Conservation (phyloP, 2,329 filamentous ascomycete species). For the Neopestalotiopsis sp. region DNA sequence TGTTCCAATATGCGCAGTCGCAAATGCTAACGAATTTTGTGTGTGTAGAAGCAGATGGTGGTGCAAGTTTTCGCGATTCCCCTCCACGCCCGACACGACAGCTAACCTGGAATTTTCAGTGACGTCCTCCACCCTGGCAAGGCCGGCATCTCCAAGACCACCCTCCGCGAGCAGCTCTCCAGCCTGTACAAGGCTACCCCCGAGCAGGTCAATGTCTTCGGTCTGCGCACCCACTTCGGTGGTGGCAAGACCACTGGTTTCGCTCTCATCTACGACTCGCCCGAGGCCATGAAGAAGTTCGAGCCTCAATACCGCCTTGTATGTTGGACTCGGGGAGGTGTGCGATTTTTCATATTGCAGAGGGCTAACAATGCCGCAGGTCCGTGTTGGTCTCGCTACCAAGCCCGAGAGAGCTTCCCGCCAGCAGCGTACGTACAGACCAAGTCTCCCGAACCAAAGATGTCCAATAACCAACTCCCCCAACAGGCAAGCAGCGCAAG, state of each 20-base stretch:
- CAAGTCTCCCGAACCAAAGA: not conserved
- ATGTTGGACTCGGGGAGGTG: not conserved
- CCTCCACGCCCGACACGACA: not conserved
- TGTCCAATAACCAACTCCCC: not conserved
- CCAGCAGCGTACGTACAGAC: conserved; percentile 85
- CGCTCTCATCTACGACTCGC: conserved; percentile 97
- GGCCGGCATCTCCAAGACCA: conserved; percentile 98
- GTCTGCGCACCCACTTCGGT: conserved; percentile 98
- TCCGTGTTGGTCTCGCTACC: conserved; percentile 87
- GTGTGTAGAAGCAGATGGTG: conserved; percentile 89
- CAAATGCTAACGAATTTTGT: not conserved
- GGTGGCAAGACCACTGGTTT: conserved; percentile 99
- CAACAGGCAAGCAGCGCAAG: conserved; percentile 99
- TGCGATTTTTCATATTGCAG: not conserved
- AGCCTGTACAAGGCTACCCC: conserved; percentile 98
- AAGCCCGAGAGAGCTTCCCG: conserved; percentile 98
- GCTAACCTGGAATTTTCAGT: conserved; percentile 54
- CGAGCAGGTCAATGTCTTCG: conserved; percentile 97
- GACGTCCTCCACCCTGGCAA: conserved; percentile 99
- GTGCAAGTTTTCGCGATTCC: conserved; percentile 71
- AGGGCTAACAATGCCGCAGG: not conserved
- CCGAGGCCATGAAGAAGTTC: conserved; percentile 99
- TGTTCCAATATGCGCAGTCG: not conserved
- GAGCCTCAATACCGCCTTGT: conserved; percentile 95
- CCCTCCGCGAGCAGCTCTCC: conserved; percentile 93